Percentiles rank a stretch among this genome's conserved stretches.
Evolutionary conservation across 2,329 filamentous ascomycete genomes (phyloP).

Genomic region (Neofusicoccum laricinum): DNA sequence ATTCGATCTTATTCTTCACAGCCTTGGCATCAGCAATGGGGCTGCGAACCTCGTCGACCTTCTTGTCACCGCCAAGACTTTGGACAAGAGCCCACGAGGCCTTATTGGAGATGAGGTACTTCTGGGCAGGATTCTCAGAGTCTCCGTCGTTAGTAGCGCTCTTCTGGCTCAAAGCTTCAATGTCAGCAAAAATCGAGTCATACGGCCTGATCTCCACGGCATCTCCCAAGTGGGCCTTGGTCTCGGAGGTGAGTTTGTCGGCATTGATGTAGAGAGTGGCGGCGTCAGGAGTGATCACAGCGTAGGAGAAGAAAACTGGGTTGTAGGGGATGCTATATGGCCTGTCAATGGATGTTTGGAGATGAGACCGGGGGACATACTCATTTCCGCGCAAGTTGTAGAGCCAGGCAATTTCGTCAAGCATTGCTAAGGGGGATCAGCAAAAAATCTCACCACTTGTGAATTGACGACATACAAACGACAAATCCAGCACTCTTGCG

Average conservation of each 20-base stretch:
- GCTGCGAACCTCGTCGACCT: conserved; percentile 82
- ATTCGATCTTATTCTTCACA: conserved; percentile 85
- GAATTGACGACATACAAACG: conserved; percentile 54
- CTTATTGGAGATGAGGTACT: conserved; percentile 82
- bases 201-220: conserved; percentile 79
- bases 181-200: conserved; percentile 73
- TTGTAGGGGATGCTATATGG: conserved; percentile 78
- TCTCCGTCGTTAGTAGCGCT: conserved; percentile 33
- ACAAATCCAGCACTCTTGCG: conserved; percentile 85
- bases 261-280: conserved; percentile 83
- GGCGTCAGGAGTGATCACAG: conserved; percentile 71
- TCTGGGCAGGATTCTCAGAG: conserved; percentile 47
- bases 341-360: conserved; percentile 17
- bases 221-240: conserved; percentile 65
- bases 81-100: conserved; percentile 91
- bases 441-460: neutral
- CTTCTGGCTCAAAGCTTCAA: conserved; percentile 59
- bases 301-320: conserved; percentile 97
- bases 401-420: conserved; percentile 98
- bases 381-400: conserved; percentile 94
- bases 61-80: conserved; percentile 78
- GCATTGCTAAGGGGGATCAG: conserved; percentile 56
- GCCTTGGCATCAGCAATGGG: conserved; percentile 89
- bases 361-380: conserved; percentile 35
- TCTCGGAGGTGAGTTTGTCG: conserved; percentile 69